phyloP scores from a whole-genome alignment of 2,329 filamentous ascomycete species.

The Fusarium transvaalense region DNA sequence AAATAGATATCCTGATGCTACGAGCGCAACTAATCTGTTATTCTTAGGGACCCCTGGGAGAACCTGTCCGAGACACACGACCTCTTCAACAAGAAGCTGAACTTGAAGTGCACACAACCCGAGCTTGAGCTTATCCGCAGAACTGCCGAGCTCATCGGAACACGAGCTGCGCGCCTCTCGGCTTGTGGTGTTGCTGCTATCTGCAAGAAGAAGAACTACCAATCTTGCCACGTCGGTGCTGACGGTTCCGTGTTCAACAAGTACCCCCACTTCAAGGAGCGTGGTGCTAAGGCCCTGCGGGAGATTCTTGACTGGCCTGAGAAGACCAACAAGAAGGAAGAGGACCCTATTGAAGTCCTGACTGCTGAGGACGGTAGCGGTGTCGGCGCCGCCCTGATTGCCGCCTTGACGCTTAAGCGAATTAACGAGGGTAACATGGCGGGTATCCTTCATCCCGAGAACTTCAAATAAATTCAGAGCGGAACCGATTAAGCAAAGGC shows the following conservation, averaged over 20 bases:
- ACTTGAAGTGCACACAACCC: conserved; percentile 75
- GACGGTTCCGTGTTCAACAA: conserved; percentile 99
- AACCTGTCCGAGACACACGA: conserved; percentile 91
- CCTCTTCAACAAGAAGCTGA: conserved; percentile 81
- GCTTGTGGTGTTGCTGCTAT: conserved; percentile 96
- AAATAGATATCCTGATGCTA: neutral
- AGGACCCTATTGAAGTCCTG: conserved; percentile 88
- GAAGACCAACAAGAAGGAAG: conserved; percentile 75
- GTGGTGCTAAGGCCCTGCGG: conserved; percentile 87
- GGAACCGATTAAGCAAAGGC: conserved; percentile 17
- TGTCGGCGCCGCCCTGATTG: conserved; percentile 97
- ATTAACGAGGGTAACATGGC: conserved; percentile 72
- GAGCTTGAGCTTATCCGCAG: conserved; percentile 92
- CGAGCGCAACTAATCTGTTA: conserved; percentile 37
- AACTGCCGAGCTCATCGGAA: conserved; percentile 93
- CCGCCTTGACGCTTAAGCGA: conserved; percentile 75
- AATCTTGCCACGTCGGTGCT: conserved; percentile 91
- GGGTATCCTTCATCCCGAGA: conserved; percentile 74
- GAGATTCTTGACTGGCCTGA: conserved; percentile 96
- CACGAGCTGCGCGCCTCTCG: conserved; percentile 90
- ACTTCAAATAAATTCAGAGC: conserved; percentile 59
- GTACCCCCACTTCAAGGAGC: conserved; percentile 97
- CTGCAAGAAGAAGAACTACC: conserved; percentile 93
- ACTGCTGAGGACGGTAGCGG: conserved; percentile 95
- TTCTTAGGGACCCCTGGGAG: conserved; percentile 85